These are phyloP conservation scores for Biancaea sappan DNA, from an alignment of 306 rosid genomes.

Conservation along the genomic window DNA sequence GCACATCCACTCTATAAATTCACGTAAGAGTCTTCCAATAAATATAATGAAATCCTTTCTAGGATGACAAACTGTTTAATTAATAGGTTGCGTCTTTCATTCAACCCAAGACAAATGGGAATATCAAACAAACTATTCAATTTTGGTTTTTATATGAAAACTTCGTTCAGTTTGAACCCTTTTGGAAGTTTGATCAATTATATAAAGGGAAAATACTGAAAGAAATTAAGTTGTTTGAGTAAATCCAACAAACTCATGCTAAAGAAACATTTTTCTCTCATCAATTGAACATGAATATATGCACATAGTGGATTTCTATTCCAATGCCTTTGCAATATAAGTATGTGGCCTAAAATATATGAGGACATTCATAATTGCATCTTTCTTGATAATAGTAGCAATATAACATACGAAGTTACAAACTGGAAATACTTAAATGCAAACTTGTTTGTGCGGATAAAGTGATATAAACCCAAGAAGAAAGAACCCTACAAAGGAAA, in stretches of 20 bases:
- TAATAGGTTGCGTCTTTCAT: background rate
- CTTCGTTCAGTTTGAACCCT: background rate
- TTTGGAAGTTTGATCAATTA: background rate
- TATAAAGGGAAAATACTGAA: background rate
- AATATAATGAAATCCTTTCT: background rate
- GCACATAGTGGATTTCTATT: background rate
- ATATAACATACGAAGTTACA: background rate
- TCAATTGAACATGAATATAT: background rate
- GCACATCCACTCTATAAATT: background rate
- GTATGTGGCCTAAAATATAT: background rate
- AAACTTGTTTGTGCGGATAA: background rate
- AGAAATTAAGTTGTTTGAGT: background rate
- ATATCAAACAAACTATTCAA: background rate
- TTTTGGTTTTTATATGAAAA: background rate
- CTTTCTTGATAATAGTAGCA: background rate
- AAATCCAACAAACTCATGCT: background rate
- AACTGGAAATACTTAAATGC: background rate
- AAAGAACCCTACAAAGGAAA: background rate
- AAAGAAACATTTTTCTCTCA: background rate
- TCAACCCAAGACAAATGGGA: slow-evolving; percentile 13
- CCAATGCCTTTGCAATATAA: background rate
- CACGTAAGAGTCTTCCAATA: background rate
- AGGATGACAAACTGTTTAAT: background rate
- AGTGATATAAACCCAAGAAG: background rate
- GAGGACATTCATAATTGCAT: background rate